Evolutionary conservation across 768 basidiomycete genomes (phyloP), one percentile per base, ranked within the genome.

Genomic region (Pleurotus ostreatus): DNA sequence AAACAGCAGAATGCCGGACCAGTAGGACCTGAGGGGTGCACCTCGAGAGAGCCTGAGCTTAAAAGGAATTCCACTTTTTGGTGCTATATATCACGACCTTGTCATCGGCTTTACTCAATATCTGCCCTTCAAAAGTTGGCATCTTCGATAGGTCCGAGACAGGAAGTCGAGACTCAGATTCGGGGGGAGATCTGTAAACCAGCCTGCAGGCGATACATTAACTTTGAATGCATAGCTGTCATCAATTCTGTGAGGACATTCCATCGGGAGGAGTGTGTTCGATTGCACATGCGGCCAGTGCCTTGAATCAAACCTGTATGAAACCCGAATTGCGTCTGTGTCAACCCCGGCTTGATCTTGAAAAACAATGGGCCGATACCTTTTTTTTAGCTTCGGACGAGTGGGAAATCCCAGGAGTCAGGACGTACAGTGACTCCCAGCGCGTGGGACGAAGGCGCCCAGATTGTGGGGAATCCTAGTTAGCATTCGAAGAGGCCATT

Each of bases 11-110:
- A 20, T n/a, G 54, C 48, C 18, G 58, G 57, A 55, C 46, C 44
- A 56, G 26, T 34, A 41, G 37, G 40, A 44, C 48, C 30, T 51
- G 62, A 67, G 58, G 61, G 63, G 58, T 58, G 60, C 70, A 66
- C 67, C 66, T 62, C 58, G 68, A 62, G 8, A 11, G 55, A 56
- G 39, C 48, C 60, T 56, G 69, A 67, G 68, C 71, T 74, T 75
- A 75, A 74, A 74, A 72, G 71, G 69, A 68, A 67, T 60, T 57
- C 43, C 15, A 34, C 51, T 23, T 41, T n/a, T 18, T 39, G 16
- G 39, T 40, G 38, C 37, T 41, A 53, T 39, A 53, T 53, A 53
- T 53, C 51, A 38, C 34, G 39, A 22, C 37, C 51, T 53, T 40
- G 38, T 41, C 51, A 53, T 41, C 39, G 39, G n/a, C 18, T 53